These are phyloP conservation scores for Anthracocystis panici-leucophaei DNA, from an alignment of 1,284 basidiomycete species.

Conservation along the genomic window DNA sequence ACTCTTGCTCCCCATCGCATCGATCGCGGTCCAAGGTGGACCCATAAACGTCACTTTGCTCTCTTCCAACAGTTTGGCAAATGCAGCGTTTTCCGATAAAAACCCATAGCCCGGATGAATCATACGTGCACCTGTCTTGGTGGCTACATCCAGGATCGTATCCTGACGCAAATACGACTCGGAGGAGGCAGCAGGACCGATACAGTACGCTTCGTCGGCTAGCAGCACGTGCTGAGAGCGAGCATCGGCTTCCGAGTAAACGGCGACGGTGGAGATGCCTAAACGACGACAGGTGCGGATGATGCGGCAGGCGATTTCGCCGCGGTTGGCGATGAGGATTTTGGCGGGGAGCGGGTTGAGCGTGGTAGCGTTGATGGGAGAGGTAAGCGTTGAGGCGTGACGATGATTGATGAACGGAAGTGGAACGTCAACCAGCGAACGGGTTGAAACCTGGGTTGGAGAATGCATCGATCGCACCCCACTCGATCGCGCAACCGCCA, in stretches of 20 bases:
- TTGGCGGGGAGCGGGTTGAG: slow-evolving; percentile 53
- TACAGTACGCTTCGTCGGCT: slow-evolving; percentile 96
- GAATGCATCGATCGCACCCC: too few species aligned
- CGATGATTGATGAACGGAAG: not conserved
- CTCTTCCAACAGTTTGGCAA: slow-evolving; percentile 45
- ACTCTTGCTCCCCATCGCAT: slow-evolving; percentile 85
- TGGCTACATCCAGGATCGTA: slow-evolving; percentile 86
- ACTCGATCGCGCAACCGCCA: too few species aligned
- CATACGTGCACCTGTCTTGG: slow-evolving; percentile 78
- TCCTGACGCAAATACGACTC: slow-evolving; percentile 91
- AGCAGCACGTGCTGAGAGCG: slow-evolving; percentile 79
- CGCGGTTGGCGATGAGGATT: slow-evolving; percentile 73
- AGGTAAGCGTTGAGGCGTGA: slow-evolving; percentile 13
- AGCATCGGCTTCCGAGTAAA: slow-evolving; percentile 86
- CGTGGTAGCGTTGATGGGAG: not conserved
- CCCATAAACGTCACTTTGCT: slow-evolving; percentile 69
- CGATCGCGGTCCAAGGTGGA: slow-evolving; percentile 68
- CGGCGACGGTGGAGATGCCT: slow-evolving; percentile 88
- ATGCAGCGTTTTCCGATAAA: slow-evolving; percentile 74
- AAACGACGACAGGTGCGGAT: slow-evolving; percentile 88
- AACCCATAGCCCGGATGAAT: slow-evolving; percentile 92
- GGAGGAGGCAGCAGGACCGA: slow-evolving; percentile 86
- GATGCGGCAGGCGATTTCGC: slow-evolving; percentile 93
- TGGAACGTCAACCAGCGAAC: too few species aligned
- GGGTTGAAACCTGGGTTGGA: too few species aligned